Evolutionary conservation across 2,329 filamentous ascomycete species (phyloP).

Genomic region (Penicillium occitanis): DNA sequence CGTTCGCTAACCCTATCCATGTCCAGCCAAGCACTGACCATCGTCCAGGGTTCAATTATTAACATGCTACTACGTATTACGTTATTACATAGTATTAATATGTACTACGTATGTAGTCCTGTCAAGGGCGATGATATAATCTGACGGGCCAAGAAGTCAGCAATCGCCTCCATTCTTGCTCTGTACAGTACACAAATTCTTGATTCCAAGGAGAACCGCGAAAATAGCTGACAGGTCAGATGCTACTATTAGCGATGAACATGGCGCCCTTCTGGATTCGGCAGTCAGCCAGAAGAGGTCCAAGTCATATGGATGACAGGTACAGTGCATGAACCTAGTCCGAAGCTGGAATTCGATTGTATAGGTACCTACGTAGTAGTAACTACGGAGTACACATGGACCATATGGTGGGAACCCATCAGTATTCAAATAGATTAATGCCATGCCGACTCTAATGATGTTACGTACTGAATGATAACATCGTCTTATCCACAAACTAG

Average conservation of each 20-base stretch:
- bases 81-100: background rate
- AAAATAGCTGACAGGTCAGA: slow-evolving; percentile 18
- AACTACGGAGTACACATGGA: background rate
- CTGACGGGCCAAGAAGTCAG: slow-evolving; percentile 5
- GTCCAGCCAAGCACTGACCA: slow-evolving; percentile 6
- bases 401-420: slow-evolving; percentile 3
- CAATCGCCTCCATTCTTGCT: background rate
- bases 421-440: slow-evolving; percentile 4
- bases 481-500: slow-evolving; percentile 14
- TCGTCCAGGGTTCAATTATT: background rate
- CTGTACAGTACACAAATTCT: too few relatives aligned
- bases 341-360: background rate
- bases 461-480: background rate
- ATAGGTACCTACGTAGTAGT: too few relatives aligned
- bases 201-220: background rate
- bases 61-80: background rate
- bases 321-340: slow-evolving; percentile 1
- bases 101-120: background rate
- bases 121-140: slow-evolving; percentile 5
- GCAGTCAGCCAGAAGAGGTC: background rate
- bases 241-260: slow-evolving; percentile 10
- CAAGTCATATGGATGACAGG: slow-evolving; percentile 10
- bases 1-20: slow-evolving; percentile 5
- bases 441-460: background rate
- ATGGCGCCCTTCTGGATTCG: background rate